These are phyloP conservation scores for Cercospora canescens DNA, from an alignment of 2,329 filamentous ascomycete genomes.

Conservation along the genomic window DNA sequence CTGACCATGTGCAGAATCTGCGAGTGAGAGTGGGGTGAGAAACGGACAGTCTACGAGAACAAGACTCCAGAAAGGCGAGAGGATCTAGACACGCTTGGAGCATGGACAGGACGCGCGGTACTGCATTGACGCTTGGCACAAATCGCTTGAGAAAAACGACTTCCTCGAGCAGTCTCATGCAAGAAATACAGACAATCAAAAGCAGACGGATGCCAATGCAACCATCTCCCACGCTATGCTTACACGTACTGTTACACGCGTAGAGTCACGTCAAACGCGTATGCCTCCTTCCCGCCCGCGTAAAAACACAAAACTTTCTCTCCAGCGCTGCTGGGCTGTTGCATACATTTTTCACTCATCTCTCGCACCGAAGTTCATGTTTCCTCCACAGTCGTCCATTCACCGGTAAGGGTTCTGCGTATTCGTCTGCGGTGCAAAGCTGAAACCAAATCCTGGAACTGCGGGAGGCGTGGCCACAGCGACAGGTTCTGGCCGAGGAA, in stretches of 20 bases:
- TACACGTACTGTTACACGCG: neutral
- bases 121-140: neutral
- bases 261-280: neutral
- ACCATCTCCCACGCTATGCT: neutral
- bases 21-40: too few relatives aligned
- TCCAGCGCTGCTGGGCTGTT: neutral
- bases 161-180: neutral
- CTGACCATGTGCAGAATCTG: neutral
- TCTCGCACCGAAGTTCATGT: neutral
- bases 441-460: conserved; percentile 43
- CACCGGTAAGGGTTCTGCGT: conserved; percentile 20
- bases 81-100: neutral
- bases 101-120: neutral
- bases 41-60: too few relatives aligned
- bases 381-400: neutral
- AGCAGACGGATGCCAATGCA: neutral
- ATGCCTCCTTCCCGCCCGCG: neutral
- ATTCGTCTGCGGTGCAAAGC: conserved; percentile 22
- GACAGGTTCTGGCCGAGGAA: conserved; percentile 38
- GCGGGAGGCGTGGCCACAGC: conserved; percentile 42
- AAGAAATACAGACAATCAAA: neutral
- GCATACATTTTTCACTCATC: neutral
- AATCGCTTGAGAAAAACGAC: neutral
- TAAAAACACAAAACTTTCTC: neutral
- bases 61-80: neutral